Conservation (phyloP, 169 alveolate genomes). For the Cryptosporidium meleagridis region DNA sequence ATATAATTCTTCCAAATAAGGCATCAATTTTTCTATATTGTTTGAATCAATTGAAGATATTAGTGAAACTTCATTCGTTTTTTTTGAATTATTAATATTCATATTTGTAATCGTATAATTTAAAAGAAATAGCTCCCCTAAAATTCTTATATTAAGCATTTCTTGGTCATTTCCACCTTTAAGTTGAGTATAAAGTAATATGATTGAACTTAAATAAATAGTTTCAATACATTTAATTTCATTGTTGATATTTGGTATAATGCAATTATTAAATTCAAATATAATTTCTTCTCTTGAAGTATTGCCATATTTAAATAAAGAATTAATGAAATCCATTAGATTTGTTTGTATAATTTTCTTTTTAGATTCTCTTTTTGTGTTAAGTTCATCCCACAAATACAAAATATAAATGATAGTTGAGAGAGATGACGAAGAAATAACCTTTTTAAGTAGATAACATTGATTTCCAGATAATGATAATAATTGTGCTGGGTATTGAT, state of each 20-base stretch:
- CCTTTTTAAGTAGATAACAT: background rate
- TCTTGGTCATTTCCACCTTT: background rate
- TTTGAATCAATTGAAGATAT: constrained; percentile 16
- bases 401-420: constrained; percentile 32
- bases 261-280: background rate
- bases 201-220: constrained; percentile 12
- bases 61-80: background rate
- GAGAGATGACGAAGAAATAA: constrained; percentile 34
- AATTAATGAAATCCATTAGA: background rate
- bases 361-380: background rate
- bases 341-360: background rate
- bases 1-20: constrained; percentile 41
- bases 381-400: constrained; percentile 64
- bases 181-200: background rate
- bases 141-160: constrained; percentile 36
- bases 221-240: constrained; percentile 9
- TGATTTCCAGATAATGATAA: background rate
- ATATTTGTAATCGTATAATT: constrained; percentile 20
- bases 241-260: background rate
- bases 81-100: background rate
- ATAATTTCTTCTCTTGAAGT: background rate
- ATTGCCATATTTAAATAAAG: background rate
- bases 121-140: constrained; percentile 40
- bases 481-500: background rate
- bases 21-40: constrained; percentile 8